These are phyloP conservation scores for Macrophomina pseudophaseolina DNA, from an alignment of 2,329 filamentous ascomycete species.

Conservation along the genomic window DNA sequence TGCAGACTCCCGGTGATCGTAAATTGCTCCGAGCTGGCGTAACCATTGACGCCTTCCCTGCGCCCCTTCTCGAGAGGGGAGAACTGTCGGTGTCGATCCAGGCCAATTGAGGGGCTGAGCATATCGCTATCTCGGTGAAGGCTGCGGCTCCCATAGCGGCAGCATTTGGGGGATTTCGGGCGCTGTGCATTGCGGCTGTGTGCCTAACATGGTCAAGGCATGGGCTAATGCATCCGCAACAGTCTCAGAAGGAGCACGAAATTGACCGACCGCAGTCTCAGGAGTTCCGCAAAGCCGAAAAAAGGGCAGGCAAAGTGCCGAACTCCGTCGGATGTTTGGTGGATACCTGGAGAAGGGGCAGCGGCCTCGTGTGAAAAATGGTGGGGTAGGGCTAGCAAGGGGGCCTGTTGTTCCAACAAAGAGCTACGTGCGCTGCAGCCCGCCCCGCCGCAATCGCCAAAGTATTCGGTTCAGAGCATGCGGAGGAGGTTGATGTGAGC, in stretches of 20 bases:
- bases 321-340: neutral
- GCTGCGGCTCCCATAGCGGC: slow-evolving; percentile 3
- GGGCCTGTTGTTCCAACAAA: neutral
- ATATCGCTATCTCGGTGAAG: neutral
- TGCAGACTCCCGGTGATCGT: neutral
- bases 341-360: slow-evolving; percentile 15
- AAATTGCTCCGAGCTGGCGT: neutral
- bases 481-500: neutral
- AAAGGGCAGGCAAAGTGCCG: slow-evolving; percentile 14
- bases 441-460: neutral
- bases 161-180: neutral
- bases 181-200: neutral
- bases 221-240: slow-evolving; percentile 10
- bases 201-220: neutral
- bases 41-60: neutral
- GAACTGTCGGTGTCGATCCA: neutral
- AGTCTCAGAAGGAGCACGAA: neutral
- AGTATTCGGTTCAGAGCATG: slow-evolving; percentile 15
- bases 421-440: neutral
- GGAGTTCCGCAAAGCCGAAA: slow-evolving; percentile 7
- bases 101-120: neutral
- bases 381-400: slow-evolving; percentile 20
- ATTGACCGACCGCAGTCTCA: neutral
- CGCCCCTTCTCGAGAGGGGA: neutral
- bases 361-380: neutral